Percentiles rank a stretch among this genome's conserved stretches.
Evolutionary conservation across 1,284 basidiomycete species (phyloP).

Genomic region (Tranzscheliella williamsii): DNA sequence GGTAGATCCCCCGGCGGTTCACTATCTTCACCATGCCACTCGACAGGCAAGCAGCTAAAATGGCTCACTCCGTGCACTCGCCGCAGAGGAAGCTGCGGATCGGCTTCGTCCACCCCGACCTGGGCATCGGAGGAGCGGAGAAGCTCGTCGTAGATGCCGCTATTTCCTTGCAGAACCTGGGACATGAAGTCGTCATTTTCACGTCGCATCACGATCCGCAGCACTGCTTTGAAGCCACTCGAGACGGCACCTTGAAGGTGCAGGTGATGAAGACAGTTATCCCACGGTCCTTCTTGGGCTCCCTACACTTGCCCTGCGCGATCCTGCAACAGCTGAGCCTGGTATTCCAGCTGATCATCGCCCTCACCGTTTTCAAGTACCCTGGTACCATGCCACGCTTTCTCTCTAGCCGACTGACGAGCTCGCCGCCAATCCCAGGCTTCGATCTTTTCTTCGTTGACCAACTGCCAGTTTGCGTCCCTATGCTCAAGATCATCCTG

Average conservation of each 20-base stretch:
- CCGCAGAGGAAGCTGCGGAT: conserved; percentile 63
- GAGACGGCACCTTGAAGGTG: conserved; percentile 73
- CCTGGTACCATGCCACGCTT: conserved; percentile 59
- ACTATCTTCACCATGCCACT: too few relatives aligned
- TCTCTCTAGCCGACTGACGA: conserved; percentile 33
- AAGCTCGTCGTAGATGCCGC: conserved; percentile 95
- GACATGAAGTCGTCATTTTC: conserved; percentile 87
- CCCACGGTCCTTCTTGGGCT: conserved; percentile 75
- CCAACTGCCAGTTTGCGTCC: conserved; percentile 88
- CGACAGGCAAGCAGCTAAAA: too few relatives aligned
- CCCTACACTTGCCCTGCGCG: conserved; percentile 84
- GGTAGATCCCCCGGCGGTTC: too few relatives aligned
- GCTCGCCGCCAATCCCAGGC: conserved; percentile 56
- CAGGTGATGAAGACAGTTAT: conserved; percentile 74
- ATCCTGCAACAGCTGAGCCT: conserved; percentile 86
- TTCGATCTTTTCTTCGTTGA: conserved; percentile 89
- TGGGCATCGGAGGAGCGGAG: conserved; percentile 97
- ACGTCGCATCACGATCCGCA: conserved; percentile 87
- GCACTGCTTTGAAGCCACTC: conserved; percentile 56
- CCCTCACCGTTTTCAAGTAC: conserved; percentile 47
- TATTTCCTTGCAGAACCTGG: conserved; percentile 77
- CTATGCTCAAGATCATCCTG: conserved; percentile 73
- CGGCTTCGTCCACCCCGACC: conserved; percentile 90
- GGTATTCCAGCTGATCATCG: conserved; percentile 49
- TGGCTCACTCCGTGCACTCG: conserved; percentile 19